Base-by-base conservation (phyloP, 2,329 filamentous ascomycete genomes). In the Apiospora saccharicola region DNA sequence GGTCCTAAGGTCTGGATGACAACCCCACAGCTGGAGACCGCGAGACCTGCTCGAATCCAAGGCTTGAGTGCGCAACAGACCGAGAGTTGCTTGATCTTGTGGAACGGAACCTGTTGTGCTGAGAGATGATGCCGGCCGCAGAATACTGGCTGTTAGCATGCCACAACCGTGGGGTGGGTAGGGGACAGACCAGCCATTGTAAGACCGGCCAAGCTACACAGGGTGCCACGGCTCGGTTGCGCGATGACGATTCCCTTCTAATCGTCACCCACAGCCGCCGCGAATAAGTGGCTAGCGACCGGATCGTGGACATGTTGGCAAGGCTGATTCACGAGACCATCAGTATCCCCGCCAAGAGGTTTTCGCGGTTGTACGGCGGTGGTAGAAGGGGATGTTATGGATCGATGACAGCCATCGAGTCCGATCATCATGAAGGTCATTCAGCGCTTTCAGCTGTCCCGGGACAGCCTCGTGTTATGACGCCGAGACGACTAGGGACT, bases 161-260 rank as follows among this genome's bases (percentile, higher is more conserved):
- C 10, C 30, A 61, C 30, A 12, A 22, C 16, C 30, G 53, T 37
- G 53, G 53, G 53, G 53, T 57, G 51, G 26, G 51, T 34, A 57
- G 26, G 26, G 51, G 51, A 22, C 51, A 34, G 26, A 30, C 0
- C 51, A 34, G 51, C 26, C 26, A 26, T 26, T 57, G 51, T 57
- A 57, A 57, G 26, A 57, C 53, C 12, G 16, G 5, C 53, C 53
- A 37, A 37, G 53, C 53, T 61, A 61, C 53, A 61, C 53, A 61
- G 16, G 34, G 53, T 61, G 7, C 30, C 53, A 37, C 53, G 53
- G 19, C 30, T 30, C 34, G 30, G 53, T 61, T 37, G 26, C 53
- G 37, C 53, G 53, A 57, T 57, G 51, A 30, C 51, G 51, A 57
- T 34, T 57, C 8, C 30, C 26, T 19, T 57, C 51, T 19, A 26